A percentile compares a stretch with the other conserved stretches of the same genome.
These are phyloP conservation scores for Musa schizocarpa DNA, from an alignment of 176 grass and related monocot genomes.

Conservation along the genomic window DNA sequence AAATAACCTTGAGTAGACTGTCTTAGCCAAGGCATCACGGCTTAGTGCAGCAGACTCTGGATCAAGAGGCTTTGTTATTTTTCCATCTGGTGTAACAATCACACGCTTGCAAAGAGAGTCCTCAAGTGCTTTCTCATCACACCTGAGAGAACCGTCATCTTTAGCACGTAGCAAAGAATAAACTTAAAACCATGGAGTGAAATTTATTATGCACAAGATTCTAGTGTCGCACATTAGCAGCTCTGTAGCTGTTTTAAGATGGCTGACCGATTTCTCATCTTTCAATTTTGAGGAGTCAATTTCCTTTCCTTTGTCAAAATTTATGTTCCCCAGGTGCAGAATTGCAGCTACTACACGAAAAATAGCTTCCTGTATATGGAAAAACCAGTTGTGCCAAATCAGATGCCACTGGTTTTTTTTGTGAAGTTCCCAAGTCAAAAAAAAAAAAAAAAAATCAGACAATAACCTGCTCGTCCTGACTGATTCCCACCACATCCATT, in stretches of 20 bases:
- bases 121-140: constrained; percentile 60
- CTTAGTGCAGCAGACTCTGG: constrained; percentile 72
- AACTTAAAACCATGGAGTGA: not conserved
- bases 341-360: constrained; percentile 81
- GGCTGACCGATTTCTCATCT: constrained; percentile 62
- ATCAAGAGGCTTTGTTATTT: constrained; percentile 92
- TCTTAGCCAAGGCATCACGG: constrained; percentile 86
- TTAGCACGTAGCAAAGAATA: constrained; percentile 14
- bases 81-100: constrained; percentile 92
- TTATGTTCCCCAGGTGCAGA: constrained; percentile 84
- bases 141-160: constrained; percentile 39
- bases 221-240: constrained; percentile 51
- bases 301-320: constrained; percentile 81
- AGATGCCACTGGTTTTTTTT: not conserved
- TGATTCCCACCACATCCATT: constrained; percentile 90
- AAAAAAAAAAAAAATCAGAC: not conserved
- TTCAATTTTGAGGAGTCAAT: constrained; percentile 76
- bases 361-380: constrained; percentile 70
- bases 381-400: not conserved
- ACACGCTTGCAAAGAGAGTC: constrained; percentile 83
- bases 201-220: not conserved
- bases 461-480: constrained; percentile 73
- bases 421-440: too few species aligned
- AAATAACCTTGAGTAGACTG: constrained; percentile 81
- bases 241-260: constrained; percentile 79